Evolutionary conservation across 1,284 basidiomycete species (phyloP), one percentile per base, ranked within the genome.

Genomic region (Lentinula novae-zelandiae): DNA sequence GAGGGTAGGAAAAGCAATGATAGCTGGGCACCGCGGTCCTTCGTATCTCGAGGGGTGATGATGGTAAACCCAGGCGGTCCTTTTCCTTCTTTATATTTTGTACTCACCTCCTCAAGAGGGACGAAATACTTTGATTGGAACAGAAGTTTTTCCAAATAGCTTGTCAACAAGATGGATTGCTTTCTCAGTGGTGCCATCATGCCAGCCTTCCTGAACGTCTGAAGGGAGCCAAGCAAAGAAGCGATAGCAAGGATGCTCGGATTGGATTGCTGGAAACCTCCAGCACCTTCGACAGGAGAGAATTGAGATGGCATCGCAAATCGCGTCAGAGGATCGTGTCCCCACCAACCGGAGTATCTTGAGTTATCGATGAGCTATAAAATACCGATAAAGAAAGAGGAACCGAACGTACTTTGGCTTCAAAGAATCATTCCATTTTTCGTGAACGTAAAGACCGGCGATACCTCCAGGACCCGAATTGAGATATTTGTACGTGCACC

Each of bases 401-500:
- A 60, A 50, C 12, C 10, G 53, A 54, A 67, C 79, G 71, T 71
- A 87, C 89, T 82, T 86, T 57, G 87, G 86, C 60, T 71, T 69
- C 69, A 82, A 77, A 49, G 75, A 74, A 57, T 81, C 76, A 64
- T 86, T 79, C 89, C 90, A 95, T 69, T 86, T 89, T 64, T 92
- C 86, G 70, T 97, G 95, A 13, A 97, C 80, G 72, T 89, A 97
- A 56, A 95, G 76, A 5, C 96, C 97, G n/a, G 88, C 97, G 60
- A 98, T 96, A 12, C 90, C 94, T 13, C 96, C 96, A 4, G 96
- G 96, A 1, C 97, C 95, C 12, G 94, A 90, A 73, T 97, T 98
- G 60, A 98, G 85, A 75, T 98, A 99, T 79, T 98, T 98, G 82
- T 97, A 98, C 34, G 93, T 92, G 75, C 95, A 98, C 95, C 95